phyloP scores from a whole-genome alignment of 805 yeast species.

The Candida schatavii region DNA sequence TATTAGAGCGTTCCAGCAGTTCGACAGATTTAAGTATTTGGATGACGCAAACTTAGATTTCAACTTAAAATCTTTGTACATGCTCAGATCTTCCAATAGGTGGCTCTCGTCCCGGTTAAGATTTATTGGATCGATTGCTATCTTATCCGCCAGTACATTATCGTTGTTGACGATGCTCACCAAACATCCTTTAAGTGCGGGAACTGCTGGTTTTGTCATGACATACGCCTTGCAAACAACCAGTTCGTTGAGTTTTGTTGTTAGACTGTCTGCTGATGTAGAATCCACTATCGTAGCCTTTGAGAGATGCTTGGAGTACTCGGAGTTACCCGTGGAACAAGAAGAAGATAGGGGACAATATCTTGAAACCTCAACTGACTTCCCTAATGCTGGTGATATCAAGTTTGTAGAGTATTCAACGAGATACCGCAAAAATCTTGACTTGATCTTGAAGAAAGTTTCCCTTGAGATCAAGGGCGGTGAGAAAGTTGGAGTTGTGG shows the following conservation, averaged over 20 bases:
- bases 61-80: slow-evolving; percentile 45
- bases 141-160: slow-evolving; percentile 49
- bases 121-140: slow-evolving; percentile 55
- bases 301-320: slow-evolving; percentile 65
- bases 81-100: slow-evolving; percentile 55
- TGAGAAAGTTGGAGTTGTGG: slow-evolving; percentile 92
- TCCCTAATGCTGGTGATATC: slow-evolving; percentile 74
- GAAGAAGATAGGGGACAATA: slow-evolving; percentile 21
- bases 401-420: slow-evolving; percentile 70
- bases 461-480: slow-evolving; percentile 59
- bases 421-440: slow-evolving; percentile 75
- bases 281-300: slow-evolving; percentile 65
- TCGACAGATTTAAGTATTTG: slow-evolving; percentile 55
- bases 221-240: slow-evolving; percentile 61
- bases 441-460: slow-evolving; percentile 68
- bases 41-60: slow-evolving; percentile 51
- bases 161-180: slow-evolving; percentile 40
- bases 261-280: slow-evolving; percentile 59
- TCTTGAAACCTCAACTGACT: slow-evolving; percentile 40
- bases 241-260: slow-evolving; percentile 50
- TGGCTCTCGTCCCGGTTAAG: slow-evolving; percentile 66
- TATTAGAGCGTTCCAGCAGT: slow-evolving; percentile 73
- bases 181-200: slow-evolving; percentile 47
- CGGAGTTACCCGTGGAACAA: slow-evolving; percentile 32
- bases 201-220: slow-evolving; percentile 63